phyloP scores from a whole-genome alignment of 1,284 basidiomycete species.

The Melanopsichium pennsylvanicum region DNA sequence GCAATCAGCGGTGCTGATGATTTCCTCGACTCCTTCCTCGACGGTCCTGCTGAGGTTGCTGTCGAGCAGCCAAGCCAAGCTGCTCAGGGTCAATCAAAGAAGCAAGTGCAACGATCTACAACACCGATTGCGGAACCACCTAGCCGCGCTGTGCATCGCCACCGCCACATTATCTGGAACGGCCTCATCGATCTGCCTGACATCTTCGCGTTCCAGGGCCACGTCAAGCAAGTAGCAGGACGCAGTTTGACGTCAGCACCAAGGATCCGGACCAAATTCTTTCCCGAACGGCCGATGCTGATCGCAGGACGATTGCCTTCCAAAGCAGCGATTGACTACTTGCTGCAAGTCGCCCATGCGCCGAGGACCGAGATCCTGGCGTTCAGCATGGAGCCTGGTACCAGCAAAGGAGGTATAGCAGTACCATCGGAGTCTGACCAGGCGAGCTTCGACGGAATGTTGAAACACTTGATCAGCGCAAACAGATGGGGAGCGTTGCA shows the following conservation, averaged over 20 bases:
- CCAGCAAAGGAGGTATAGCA: slow-evolving; percentile 11
- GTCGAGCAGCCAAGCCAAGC: neutral
- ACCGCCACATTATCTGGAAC: slow-evolving; percentile 51
- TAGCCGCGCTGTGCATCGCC: slow-evolving; percentile 21
- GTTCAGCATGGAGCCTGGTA: slow-evolving; percentile 49
- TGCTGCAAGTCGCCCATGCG: slow-evolving; percentile 54
- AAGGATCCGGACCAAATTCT: slow-evolving; percentile 41
- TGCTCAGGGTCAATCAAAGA: neutral
- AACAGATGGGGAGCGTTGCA: slow-evolving; percentile 60
- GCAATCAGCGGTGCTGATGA: slow-evolving; percentile 37
- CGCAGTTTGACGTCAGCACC: slow-evolving; percentile 21
- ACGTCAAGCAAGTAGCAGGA: slow-evolving; percentile 55
- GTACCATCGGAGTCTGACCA: slow-evolving; percentile 16
- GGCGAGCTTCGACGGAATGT: slow-evolving; percentile 26
- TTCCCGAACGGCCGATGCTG: slow-evolving; percentile 42
- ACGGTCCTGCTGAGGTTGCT: slow-evolving; percentile 14
- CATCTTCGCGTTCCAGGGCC: slow-evolving; percentile 54
- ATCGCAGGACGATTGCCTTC: slow-evolving; percentile 62
- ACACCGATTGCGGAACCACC: slow-evolving; percentile 38
- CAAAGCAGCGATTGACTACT: slow-evolving; percentile 55
- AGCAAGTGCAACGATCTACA: slow-evolving; percentile 10
- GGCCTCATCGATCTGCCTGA: slow-evolving; percentile 64
- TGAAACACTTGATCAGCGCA: slow-evolving; percentile 33
- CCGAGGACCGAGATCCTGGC: slow-evolving; percentile 55
- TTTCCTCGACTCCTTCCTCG: slow-evolving; percentile 59